A percentile compares a stretch with the other conserved stretches of the same genome.
Conservation (phyloP, 75 land plant genomes). For the Selaginella moellendorffii region DNA sequence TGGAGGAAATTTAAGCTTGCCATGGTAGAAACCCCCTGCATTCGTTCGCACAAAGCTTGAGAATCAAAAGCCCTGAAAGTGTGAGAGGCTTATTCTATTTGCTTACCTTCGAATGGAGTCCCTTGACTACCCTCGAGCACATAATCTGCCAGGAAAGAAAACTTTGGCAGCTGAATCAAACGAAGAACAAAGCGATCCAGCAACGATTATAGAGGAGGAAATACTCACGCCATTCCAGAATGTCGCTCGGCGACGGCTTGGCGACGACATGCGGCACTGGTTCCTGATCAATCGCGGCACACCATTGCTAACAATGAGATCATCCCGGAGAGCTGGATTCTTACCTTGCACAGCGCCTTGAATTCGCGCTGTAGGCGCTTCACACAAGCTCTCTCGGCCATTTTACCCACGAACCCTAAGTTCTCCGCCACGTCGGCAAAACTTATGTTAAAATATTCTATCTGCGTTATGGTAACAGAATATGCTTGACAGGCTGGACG, state of each 20-base stretch:
- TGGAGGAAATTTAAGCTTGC: conserved; percentile 86
- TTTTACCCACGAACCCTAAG: conserved; percentile 20
- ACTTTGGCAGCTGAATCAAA: too few relatives aligned
- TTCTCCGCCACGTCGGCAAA: too few relatives aligned
- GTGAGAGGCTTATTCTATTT: neutral
- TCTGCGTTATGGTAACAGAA: too few relatives aligned
- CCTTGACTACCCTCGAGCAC: conserved; percentile 93
- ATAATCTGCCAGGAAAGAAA: conserved; percentile 48
- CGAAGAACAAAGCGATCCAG: neutral
- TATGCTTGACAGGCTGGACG: too few relatives aligned
- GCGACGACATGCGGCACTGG: conserved; percentile 75
- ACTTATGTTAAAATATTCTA: too few relatives aligned
- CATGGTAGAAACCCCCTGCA: conserved; percentile 85
- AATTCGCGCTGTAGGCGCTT: conserved; percentile 93
- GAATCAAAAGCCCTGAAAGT: conserved; percentile 4
- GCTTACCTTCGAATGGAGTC: conserved; percentile 78
- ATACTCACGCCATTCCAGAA: conserved; percentile 88
- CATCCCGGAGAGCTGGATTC: neutral
- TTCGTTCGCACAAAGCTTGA: neutral
- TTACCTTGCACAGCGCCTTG: conserved; percentile 78
- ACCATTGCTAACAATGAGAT: neutral
- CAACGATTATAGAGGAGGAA: neutral
- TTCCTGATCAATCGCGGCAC: conserved; percentile 33
- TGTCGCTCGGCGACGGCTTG: conserved; percentile 57
- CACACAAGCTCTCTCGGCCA: conserved; percentile 79